Conservation (phyloP, 2,329 filamentous ascomycete species). For the Lachnellula cervina region DNA sequence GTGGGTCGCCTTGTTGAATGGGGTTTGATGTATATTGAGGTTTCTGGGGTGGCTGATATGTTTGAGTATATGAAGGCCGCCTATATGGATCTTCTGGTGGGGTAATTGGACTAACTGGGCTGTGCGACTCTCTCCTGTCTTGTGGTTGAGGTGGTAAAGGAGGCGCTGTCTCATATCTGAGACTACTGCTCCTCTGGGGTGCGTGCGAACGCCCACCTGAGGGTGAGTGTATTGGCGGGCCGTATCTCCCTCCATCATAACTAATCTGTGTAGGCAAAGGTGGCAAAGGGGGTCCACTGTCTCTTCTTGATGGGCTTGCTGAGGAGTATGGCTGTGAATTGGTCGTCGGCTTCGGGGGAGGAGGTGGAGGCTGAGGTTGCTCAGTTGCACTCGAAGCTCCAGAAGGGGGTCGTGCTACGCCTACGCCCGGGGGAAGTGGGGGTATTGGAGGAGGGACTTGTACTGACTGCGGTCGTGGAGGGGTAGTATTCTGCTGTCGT, state of each 20-base stretch:
- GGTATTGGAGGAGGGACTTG: conserved; percentile 62
- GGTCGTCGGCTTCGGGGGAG: conserved; percentile 29
- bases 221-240: conserved; percentile 16
- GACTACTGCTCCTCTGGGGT: conserved; percentile 31
- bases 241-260: conserved; percentile 19
- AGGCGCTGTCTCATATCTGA: conserved; percentile 28
- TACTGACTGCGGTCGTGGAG: conserved; percentile 34
- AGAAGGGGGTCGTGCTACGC: conserved; percentile 43
- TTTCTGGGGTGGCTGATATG: conserved; percentile 19
- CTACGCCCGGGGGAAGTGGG: conserved; percentile 64
- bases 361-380: conserved; percentile 29
- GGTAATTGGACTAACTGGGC: conserved; percentile 27
- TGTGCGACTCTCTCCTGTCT: conserved; percentile 21
- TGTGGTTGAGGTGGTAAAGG: conserved; percentile 29
- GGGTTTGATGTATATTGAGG: conserved; percentile 8
- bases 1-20: conserved; percentile 10
- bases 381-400: conserved; percentile 30
- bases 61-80: conserved; percentile 16
- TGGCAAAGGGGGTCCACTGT: conserved; percentile 31
- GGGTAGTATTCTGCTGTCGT: conserved; percentile 50
- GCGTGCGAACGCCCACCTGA: conserved; percentile 17
- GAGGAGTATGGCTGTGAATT: conserved; percentile 14
- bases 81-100: conserved; percentile 20
- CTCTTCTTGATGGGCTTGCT: conserved; percentile 15
- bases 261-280: conserved; percentile 26